These are phyloP conservation scores for Trametes cingulata DNA, from an alignment of 768 basidiomycete genomes.

Conservation along the genomic window DNA sequence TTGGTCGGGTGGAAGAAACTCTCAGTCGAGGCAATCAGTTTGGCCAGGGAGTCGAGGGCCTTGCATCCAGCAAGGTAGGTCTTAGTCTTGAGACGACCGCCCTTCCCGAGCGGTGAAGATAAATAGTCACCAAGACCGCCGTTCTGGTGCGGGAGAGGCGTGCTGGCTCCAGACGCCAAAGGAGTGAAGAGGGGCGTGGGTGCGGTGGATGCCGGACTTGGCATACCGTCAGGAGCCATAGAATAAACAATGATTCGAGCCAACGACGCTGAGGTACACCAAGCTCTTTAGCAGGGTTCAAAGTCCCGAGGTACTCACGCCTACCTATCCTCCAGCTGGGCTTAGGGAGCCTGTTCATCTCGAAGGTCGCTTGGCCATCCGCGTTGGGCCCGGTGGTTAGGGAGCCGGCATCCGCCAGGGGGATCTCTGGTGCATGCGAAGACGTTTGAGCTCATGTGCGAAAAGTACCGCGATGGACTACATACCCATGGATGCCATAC, in stretches of 20 bases:
- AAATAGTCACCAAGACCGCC: slow-evolving; percentile 56
- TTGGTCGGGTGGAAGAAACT: slow-evolving; percentile 91
- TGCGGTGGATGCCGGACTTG: slow-evolving; percentile 57
- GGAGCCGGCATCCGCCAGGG: slow-evolving; percentile 71
- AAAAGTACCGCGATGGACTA: slow-evolving; percentile 1
- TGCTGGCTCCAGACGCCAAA: slow-evolving; percentile 59
- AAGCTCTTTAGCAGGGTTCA: neutral
- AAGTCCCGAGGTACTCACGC: slow-evolving; percentile 27
- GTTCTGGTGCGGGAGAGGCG: slow-evolving; percentile 49
- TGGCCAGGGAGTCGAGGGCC: slow-evolving; percentile 83
- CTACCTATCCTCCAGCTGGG: slow-evolving; percentile 72
- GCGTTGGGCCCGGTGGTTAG: slow-evolving; percentile 75
- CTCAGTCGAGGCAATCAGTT: slow-evolving; percentile 83
- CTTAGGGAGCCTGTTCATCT: slow-evolving; percentile 71
- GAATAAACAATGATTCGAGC: slow-evolving; percentile 88
- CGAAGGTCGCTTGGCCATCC: slow-evolving; percentile 72
- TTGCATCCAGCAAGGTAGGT: slow-evolving; percentile 81
- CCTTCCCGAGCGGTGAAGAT: slow-evolving; percentile 56
- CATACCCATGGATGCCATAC: slow-evolving; percentile 79
- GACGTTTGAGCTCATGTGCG: neutral
- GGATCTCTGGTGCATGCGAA: slow-evolving; percentile 53
- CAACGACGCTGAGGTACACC: slow-evolving; percentile 56
- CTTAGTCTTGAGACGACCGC: slow-evolving; percentile 41
- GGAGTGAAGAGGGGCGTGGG: slow-evolving; percentile 80
- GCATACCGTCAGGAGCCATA: slow-evolving; percentile 68